phyloP scores from a whole-genome alignment of 2,329 filamentous ascomycete genomes.

The Neophaeococcomyces aloes region DNA sequence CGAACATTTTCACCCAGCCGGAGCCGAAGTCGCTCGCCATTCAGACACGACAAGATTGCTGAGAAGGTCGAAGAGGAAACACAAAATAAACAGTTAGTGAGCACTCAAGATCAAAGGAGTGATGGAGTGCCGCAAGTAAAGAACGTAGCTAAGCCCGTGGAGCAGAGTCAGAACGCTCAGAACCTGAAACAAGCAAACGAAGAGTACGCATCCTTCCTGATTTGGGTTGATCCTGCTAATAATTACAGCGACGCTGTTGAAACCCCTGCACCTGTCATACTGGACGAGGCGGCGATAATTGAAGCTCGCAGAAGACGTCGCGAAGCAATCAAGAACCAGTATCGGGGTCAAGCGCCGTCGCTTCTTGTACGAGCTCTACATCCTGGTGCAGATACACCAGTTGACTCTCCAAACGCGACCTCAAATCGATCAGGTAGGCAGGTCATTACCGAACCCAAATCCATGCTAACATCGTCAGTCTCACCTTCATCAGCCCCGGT shows the following conservation, averaged over 20 bases:
- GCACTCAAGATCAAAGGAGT: slow-evolving; percentile 52
- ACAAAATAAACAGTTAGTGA: slow-evolving; percentile 40
- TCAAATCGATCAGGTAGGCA: slow-evolving; percentile 30
- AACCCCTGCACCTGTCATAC: slow-evolving; percentile 31
- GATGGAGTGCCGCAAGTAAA: slow-evolving; percentile 38
- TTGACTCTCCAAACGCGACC: slow-evolving; percentile 31
- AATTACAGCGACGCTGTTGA: slow-evolving; percentile 10
- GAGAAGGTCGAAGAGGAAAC: neutral
- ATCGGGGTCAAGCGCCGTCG: slow-evolving; percentile 58
- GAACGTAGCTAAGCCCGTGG: slow-evolving; percentile 6
- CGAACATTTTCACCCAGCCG: slow-evolving; percentile 33
- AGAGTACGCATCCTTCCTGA: slow-evolving; percentile 32
- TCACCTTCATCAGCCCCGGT: slow-evolving; percentile 19
- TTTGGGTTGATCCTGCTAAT: slow-evolving; percentile 1
- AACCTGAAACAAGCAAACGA: slow-evolving; percentile 24
- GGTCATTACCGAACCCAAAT: neutral
- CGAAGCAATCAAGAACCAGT: slow-evolving; percentile 76
- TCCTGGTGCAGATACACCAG: slow-evolving; percentile 44
- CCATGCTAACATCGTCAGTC: slow-evolving; percentile 2
- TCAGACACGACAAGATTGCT: slow-evolving; percentile 23
- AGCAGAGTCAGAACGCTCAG: neutral
- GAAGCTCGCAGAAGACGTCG: slow-evolving; percentile 74
- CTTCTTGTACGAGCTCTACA: slow-evolving; percentile 66
- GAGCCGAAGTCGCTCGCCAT: slow-evolving; percentile 33
- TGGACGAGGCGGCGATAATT: slow-evolving; percentile 74